Evolutionary conservation across 345 rosid species (phyloP).

Genomic region (Aquilaria yunnanensis): DNA sequence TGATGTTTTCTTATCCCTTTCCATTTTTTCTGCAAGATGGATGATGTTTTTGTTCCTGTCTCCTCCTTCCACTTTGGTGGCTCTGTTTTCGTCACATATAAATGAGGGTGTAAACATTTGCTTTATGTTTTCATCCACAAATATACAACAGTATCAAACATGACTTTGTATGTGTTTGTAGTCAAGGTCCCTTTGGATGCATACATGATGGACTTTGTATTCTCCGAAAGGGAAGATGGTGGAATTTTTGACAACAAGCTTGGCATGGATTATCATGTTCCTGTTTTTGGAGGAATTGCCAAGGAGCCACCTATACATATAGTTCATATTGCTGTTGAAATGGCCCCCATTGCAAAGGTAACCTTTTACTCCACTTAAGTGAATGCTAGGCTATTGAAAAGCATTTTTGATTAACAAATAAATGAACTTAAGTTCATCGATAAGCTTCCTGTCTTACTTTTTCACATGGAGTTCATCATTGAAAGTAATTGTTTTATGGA

Average conservation of each 20-base stretch:
- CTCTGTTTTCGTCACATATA: background rate
- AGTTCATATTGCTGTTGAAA: conserved; percentile 92
- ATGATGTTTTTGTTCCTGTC: background rate
- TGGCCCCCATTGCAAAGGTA: conserved; percentile 99
- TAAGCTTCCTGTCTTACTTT: no score
- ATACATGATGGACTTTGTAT: conserved; percentile 93
- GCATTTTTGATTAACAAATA: background rate
- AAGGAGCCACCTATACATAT: conserved; percentile 89
- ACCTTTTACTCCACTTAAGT: background rate
- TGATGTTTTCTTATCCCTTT: background rate
- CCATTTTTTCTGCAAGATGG: background rate
- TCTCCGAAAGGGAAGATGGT: conserved; percentile 86
- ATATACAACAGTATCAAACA: background rate
- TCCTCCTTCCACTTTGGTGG: background rate
- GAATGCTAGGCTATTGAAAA: background rate
- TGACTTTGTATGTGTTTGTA: conserved; percentile 33
- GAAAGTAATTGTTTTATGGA: no score
- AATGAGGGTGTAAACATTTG: background rate
- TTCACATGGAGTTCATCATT: no score
- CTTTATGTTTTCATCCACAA: background rate
- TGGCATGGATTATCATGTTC: conserved; percentile 83
- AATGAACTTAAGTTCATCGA: background rate
- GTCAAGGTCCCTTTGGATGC: conserved; percentile 93
- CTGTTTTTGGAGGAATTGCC: conserved; percentile 61
- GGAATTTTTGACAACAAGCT: conserved; percentile 72